phyloP scores from a whole-genome alignment of 2,329 filamentous ascomycete genomes.

The Cercospora beticola region DNA sequence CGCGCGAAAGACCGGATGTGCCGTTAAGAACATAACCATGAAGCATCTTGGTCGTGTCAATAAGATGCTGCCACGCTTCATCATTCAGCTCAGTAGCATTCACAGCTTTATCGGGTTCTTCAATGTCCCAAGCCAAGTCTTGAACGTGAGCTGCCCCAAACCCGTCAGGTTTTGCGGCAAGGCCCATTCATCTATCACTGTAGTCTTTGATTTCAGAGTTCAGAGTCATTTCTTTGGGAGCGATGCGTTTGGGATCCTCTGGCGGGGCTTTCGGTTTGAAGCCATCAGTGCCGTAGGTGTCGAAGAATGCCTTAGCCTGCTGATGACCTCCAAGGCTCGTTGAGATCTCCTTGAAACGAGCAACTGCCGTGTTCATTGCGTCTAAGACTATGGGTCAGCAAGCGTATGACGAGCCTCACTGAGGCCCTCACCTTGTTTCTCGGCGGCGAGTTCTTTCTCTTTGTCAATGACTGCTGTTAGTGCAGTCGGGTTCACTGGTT shows the following conservation, averaged over 20 bases:
- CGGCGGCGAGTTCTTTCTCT: too few relatives aligned
- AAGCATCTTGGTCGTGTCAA: constrained; percentile 2
- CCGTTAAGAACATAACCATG: not conserved
- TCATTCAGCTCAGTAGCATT: too few relatives aligned
- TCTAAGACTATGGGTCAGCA: too few relatives aligned
- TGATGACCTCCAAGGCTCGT: not conserved
- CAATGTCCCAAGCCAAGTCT: not conserved
- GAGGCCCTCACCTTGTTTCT: too few relatives aligned
- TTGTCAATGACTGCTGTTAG: too few relatives aligned
- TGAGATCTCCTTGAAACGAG: not conserved
- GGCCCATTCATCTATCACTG: not conserved
- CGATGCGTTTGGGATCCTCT: not conserved
- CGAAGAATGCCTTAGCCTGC: not conserved
- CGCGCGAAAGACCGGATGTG: not conserved
- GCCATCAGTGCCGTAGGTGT: not conserved
- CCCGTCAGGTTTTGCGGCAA: not conserved
- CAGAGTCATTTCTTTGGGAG: not conserved
- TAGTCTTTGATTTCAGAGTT: not conserved
- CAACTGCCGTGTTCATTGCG: not conserved
- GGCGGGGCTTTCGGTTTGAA: not conserved
- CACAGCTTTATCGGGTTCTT: not conserved
- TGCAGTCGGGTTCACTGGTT: too few relatives aligned
- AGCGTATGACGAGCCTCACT: too few relatives aligned
- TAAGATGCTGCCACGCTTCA: not conserved
- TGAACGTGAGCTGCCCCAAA: not conserved